Base-by-base conservation (phyloP, 805 yeast genomes). In the Lipomyces anomalus region DNA sequence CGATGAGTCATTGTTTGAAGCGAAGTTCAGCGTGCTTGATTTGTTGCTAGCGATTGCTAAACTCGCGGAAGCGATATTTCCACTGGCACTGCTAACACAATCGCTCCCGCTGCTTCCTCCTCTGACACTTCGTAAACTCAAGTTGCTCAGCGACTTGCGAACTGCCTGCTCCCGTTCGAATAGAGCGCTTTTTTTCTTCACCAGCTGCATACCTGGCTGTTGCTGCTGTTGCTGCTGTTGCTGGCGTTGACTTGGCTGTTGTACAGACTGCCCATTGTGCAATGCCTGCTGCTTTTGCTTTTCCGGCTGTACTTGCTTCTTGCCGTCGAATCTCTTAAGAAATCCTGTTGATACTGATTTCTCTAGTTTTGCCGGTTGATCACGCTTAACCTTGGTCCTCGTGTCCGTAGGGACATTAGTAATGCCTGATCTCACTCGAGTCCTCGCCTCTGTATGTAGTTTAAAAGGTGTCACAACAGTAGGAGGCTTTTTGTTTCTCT, bases 121-220 rank as follows among this genome's bases (percentile, higher is more conserved):
- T n/a, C n/a, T n/a, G n/a, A n/a, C 42, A 33, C 50, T 47, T 5
- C 55, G 46, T 33, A 50, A 28, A 18, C 53, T 50, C 16, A 50
- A 42, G 40, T 43, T 48, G 36, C 55, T 50, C 4, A 50, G 30
- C 6, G 55, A 50, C 40, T 44, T 43, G 35, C 38, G 39, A 9
- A 50, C 53, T 4, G 41, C 50, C 26, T 44, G 37, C 37, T 50
- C 53, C 6, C 55, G 46, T 24, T 50, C 55, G 35, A 50, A 45
- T 23, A 50, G 33, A 4, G 49, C 55, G 30, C 53, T 44, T 33
- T 50, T 46, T 24, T 50, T 48, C 42, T 50, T 48, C 20, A 47
- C 30, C 11, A 26, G 11, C 30, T 9, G 11, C 11, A 13, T 9
- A 13, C 30, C 30, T 9, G 30, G 11, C 30, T 26, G 30, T 13